These are phyloP conservation scores for Alternaria brassicae DNA, from an alignment of 2,329 filamentous ascomycete genomes.

Conservation along the genomic window DNA sequence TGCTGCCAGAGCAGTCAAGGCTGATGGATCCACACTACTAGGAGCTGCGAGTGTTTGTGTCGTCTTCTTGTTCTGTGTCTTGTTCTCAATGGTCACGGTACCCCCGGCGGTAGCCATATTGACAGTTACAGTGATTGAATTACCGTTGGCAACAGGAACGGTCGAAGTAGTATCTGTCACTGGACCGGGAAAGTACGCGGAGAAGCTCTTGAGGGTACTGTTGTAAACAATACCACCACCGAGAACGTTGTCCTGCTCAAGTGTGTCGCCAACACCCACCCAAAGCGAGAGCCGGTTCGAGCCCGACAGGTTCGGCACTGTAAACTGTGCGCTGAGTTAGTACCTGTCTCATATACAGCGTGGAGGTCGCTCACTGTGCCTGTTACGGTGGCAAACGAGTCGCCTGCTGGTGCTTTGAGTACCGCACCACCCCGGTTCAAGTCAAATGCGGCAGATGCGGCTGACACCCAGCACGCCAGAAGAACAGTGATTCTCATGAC, in stretches of 20 bases:
- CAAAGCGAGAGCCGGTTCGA: slow-evolving; percentile 32
- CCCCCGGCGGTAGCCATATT: slow-evolving; percentile 20
- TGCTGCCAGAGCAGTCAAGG: slow-evolving; percentile 27
- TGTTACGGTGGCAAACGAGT: slow-evolving; percentile 30
- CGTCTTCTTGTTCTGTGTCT: slow-evolving; percentile 29
- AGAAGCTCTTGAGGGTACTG: slow-evolving; percentile 26
- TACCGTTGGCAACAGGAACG: slow-evolving; percentile 28
- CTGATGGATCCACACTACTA: slow-evolving; percentile 14
- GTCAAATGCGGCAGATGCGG: slow-evolving; percentile 32
- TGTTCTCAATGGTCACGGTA: slow-evolving; percentile 35
- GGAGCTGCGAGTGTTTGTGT: slow-evolving; percentile 27
- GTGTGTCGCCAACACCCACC: slow-evolving; percentile 33
- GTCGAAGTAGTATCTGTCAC: slow-evolving; percentile 25
- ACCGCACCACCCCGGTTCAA: slow-evolving; percentile 33
- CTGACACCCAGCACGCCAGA: slow-evolving; percentile 18
- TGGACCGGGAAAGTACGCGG: slow-evolving; percentile 29
- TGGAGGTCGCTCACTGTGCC: slow-evolving; percentile 18
- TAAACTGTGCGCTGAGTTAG: slow-evolving; percentile 17
- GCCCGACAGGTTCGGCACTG: slow-evolving; percentile 29
- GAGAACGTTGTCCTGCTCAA: slow-evolving; percentile 31
- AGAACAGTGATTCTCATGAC: slow-evolving; percentile 24
- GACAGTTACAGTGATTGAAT: slow-evolving; percentile 31
- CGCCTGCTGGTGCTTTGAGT: slow-evolving; percentile 34
- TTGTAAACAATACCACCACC: slow-evolving; percentile 33
- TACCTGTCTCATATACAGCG: neutral